Conservation (phyloP, 2,329 filamentous ascomycete species). For the Arthrobotrys megalospora region DNA sequence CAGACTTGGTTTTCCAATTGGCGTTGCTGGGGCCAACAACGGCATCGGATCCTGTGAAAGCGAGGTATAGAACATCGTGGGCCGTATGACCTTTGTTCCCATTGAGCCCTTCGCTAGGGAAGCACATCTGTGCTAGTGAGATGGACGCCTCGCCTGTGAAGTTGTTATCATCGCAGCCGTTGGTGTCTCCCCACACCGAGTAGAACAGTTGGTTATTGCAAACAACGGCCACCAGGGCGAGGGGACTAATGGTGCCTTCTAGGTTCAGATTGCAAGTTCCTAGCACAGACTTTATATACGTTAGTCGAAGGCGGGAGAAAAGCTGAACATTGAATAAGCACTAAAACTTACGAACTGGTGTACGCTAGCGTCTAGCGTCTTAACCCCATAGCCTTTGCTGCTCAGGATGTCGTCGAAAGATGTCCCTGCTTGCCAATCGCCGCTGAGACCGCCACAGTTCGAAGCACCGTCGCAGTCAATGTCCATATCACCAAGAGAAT, state of each 20-base stretch:
- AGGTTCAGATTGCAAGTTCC: slow-evolving; percentile 65
- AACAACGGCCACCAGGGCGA: slow-evolving; percentile 73
- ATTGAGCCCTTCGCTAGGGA: slow-evolving; percentile 70
- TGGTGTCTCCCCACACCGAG: slow-evolving; percentile 76
- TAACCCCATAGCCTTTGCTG: slow-evolving; percentile 66
- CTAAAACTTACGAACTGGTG: slow-evolving; percentile 70
- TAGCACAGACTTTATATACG: slow-evolving; percentile 35
- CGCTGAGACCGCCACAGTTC: slow-evolving; percentile 69
- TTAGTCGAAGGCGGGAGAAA: not conserved
- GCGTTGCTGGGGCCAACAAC: slow-evolving; percentile 73
- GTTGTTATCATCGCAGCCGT: slow-evolving; percentile 70
- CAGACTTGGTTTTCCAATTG: slow-evolving; percentile 72
- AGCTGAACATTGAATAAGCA: no score
- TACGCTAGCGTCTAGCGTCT: slow-evolving; percentile 71
- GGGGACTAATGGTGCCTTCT: slow-evolving; percentile 68
- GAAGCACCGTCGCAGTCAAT: slow-evolving; percentile 74
- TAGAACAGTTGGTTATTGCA: slow-evolving; percentile 72
- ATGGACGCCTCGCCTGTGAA: slow-evolving; percentile 74
- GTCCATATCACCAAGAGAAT: slow-evolving; percentile 72
- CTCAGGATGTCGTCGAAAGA: slow-evolving; percentile 69
- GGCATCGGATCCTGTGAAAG: slow-evolving; percentile 73
- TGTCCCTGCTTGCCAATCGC: slow-evolving; percentile 70
- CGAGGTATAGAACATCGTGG: slow-evolving; percentile 76
- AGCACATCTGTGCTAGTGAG: slow-evolving; percentile 74
- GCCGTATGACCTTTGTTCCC: slow-evolving; percentile 73